These are phyloP conservation scores for Spinellus fusiger DNA, from an alignment of 192 early-diverging fungal genomes.

Conservation along the genomic window DNA sequence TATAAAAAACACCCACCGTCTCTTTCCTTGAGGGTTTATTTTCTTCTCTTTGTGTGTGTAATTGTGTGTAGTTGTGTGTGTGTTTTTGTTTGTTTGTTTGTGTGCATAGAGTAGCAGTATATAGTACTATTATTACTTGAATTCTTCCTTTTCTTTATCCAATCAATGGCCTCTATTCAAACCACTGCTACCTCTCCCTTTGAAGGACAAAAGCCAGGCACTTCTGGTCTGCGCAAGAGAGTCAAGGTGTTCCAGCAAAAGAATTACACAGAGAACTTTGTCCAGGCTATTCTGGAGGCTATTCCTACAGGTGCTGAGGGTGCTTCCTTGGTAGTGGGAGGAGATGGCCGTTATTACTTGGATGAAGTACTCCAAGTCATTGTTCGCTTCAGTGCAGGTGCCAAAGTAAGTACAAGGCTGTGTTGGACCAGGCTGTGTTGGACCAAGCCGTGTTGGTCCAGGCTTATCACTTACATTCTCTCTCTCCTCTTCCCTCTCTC, in stretches of 20 bases:
- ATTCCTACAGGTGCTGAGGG: slow-evolving; percentile 76
- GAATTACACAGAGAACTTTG: slow-evolving; percentile 96
- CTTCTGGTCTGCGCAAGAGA: slow-evolving; percentile 91
- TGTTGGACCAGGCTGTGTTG: too few species aligned
- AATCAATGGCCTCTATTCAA: slow-evolving; percentile 23
- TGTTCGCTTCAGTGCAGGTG: slow-evolving; percentile 78
- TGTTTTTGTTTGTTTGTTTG: too few species aligned
- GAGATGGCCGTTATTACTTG: slow-evolving; percentile 90
- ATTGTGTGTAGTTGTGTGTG: too few species aligned
- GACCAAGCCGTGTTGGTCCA: too few species aligned
- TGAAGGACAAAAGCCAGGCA: slow-evolving; percentile 96
- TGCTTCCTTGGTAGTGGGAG: slow-evolving; percentile 87
- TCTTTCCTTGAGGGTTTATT: neutral
- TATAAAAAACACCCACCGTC: neutral
- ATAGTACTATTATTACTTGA: too few species aligned
- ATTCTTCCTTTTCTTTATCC: slow-evolving; percentile 10
- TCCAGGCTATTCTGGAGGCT: slow-evolving; percentile 82
- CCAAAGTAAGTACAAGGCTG: slow-evolving; percentile 54
- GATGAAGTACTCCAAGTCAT: slow-evolving; percentile 85
- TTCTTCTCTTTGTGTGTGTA: slow-evolving; percentile 6
- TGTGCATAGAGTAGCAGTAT: too few species aligned
- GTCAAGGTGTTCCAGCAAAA: slow-evolving; percentile 93
- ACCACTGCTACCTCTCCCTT: slow-evolving; percentile 67
- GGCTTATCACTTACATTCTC: slow-evolving; percentile 6
- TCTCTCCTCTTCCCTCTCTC: slow-evolving; percentile 7